phyloP scores from a whole-genome alignment of 495 filamentous ascomycete species.

The Daldinia caldariorum region DNA sequence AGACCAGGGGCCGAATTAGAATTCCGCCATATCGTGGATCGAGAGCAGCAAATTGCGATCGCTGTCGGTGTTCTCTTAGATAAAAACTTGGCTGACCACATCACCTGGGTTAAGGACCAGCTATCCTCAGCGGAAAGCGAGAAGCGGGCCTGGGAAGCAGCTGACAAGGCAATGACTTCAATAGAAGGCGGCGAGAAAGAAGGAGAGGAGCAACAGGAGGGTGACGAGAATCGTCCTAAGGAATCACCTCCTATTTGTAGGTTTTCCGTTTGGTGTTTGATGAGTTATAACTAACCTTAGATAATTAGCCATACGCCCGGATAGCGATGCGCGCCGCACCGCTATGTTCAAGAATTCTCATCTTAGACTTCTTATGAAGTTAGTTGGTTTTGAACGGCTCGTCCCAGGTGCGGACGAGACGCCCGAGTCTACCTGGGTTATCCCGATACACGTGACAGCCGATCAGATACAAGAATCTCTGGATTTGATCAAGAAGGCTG shows the following conservation, averaged over 20 bases:
- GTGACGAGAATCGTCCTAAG: slow-evolving; percentile 50
- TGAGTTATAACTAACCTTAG: slow-evolving; percentile 6
- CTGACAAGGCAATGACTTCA: slow-evolving; percentile 63
- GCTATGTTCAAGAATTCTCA: slow-evolving; percentile 91
- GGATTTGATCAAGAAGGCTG: slow-evolving; percentile 72
- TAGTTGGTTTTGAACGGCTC: slow-evolving; percentile 75
- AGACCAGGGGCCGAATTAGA: slow-evolving; percentile 79
- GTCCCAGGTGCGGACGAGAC: slow-evolving; percentile 71
- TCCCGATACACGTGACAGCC: slow-evolving; percentile 73
- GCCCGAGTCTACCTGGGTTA: slow-evolving; percentile 78
- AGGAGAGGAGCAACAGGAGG: slow-evolving; percentile 52
- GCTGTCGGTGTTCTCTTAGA: slow-evolving; percentile 80
- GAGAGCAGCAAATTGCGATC: slow-evolving; percentile 76
- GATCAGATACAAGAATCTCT: slow-evolving; percentile 67
- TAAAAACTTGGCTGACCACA: slow-evolving; percentile 74
- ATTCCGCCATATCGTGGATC: slow-evolving; percentile 73
- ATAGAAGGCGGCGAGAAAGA: slow-evolving; percentile 41
- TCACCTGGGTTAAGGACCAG: slow-evolving; percentile 83
- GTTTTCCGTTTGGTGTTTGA: slow-evolving; percentile 26
- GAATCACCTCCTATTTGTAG: slow-evolving; percentile 59
- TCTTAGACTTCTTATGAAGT: slow-evolving; percentile 84
- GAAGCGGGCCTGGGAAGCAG: slow-evolving; percentile 80
- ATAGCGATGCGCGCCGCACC: slow-evolving; percentile 71
- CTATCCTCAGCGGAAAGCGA: slow-evolving; percentile 74
- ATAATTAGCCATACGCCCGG: slow-evolving; percentile 69